Percentiles rank a stretch among this genome's conserved stretches.
phyloP scores from a whole-genome alignment of 148 eudicot genomes.

The Camellia granthamiana region DNA sequence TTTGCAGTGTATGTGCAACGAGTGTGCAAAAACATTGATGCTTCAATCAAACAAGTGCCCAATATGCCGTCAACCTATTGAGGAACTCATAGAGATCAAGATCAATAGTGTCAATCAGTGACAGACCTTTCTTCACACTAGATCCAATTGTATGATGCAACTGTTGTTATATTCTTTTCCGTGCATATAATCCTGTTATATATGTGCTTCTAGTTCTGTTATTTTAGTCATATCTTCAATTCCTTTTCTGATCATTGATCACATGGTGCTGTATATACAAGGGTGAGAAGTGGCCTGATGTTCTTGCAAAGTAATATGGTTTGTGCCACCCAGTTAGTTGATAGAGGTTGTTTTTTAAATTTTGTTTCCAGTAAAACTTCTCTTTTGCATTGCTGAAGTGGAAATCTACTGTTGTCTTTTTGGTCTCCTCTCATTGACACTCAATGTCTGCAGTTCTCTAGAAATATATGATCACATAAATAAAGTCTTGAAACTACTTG shows the following conservation, averaged over 20 bases:
- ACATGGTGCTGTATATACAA: slow-evolving; percentile 18
- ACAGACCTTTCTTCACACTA: slow-evolving; percentile 14
- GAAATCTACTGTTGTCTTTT: neutral
- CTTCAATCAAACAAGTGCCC: slow-evolving; percentile 69
- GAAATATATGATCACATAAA: neutral
- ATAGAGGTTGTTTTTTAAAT: neutral
- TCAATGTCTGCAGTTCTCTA: neutral
- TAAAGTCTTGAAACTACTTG: slow-evolving; percentile 8
- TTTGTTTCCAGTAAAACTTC: slow-evolving; percentile 8
- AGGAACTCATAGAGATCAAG: slow-evolving; percentile 63
- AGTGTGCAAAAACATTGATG: slow-evolving; percentile 64
- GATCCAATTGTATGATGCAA: slow-evolving; percentile 18
- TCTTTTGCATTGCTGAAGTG: neutral
- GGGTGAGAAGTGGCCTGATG: neutral
- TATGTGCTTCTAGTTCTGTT: slow-evolving; percentile 3
- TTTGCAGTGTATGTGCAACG: slow-evolving; percentile 70
- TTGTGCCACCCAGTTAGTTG: neutral
- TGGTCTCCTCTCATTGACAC: slow-evolving; percentile 7
- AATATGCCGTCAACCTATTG: slow-evolving; percentile 59
- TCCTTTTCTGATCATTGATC: neutral
- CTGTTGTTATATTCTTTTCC: slow-evolving; percentile 12
- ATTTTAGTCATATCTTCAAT: neutral
- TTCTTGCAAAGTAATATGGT: neutral
- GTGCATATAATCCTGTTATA: slow-evolving; percentile 24
- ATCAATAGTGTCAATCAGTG: slow-evolving; percentile 26